These are phyloP conservation scores for Nitzschia sp. DNA, from an alignment of 108 stramenopile genomes.

Conservation along the genomic window DNA sequence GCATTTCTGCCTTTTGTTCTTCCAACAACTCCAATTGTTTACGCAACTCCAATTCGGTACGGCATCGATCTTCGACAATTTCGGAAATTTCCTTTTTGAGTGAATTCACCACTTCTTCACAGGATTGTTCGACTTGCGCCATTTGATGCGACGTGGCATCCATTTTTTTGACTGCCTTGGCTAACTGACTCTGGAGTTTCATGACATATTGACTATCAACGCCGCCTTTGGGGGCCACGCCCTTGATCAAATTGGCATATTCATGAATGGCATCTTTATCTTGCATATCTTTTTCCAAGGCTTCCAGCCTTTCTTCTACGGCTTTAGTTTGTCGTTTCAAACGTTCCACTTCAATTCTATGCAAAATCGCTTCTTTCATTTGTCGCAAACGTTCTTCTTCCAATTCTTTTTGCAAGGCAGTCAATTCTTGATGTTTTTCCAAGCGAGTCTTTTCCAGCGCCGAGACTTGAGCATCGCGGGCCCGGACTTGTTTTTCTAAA, in stretches of 20 bases:
- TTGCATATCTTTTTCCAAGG: constrained; percentile 67
- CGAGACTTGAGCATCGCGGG: constrained; percentile 43
- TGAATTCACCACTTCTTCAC: constrained; percentile 46
- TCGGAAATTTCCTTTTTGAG: constrained; percentile 55
- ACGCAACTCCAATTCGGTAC: constrained; percentile 60
- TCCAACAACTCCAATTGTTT: constrained; percentile 58
- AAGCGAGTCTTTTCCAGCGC: constrained; percentile 48
- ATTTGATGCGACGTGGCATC: constrained; percentile 59
- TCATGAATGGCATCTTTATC: constrained; percentile 68
- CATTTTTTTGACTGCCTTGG: constrained; percentile 71
- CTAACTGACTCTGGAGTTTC: constrained; percentile 60
- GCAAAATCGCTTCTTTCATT: constrained; percentile 59
- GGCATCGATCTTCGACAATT: constrained; percentile 63
- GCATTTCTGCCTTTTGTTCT: constrained; percentile 57
- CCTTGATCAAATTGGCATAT: constrained; percentile 69
- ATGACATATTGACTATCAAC: constrained; percentile 64
- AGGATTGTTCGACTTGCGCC: constrained; percentile 54
- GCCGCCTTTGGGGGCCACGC: constrained; percentile 63
- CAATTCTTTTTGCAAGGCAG: constrained; percentile 46
- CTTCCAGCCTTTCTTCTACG: constrained; percentile 57
- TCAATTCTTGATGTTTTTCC: constrained; percentile 57
- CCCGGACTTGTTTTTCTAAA: constrained; percentile 49
- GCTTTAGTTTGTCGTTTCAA: constrained; percentile 53
- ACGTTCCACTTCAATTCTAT: constrained; percentile 61
- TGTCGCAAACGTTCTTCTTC: constrained; percentile 54